Conservation (phyloP, 371 early-diverging fungal species). For the Entomophthora muscae region DNA sequence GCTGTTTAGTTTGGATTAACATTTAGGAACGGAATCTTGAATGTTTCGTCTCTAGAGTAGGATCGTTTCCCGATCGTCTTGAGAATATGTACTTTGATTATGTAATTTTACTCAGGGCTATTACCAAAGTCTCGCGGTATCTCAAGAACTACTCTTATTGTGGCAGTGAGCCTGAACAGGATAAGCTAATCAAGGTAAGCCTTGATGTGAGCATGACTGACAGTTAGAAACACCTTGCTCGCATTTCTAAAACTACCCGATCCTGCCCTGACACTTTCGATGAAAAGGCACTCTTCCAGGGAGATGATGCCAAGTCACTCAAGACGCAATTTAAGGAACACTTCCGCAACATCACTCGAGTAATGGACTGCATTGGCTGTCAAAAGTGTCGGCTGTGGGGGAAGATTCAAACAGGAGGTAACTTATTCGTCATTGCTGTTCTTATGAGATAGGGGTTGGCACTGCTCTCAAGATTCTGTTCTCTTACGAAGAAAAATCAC, state of each 20-base stretch:
- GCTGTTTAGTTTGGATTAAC: neutral
- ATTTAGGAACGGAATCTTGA: constrained; percentile 54
- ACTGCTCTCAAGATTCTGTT: constrained; percentile 91
- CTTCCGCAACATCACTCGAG: constrained; percentile 87
- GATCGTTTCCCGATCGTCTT: constrained; percentile 73
- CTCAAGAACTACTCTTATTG: constrained; percentile 49
- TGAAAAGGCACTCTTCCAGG: constrained; percentile 64
- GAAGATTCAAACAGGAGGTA: constrained; percentile 62
- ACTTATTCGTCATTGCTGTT: too few relatives aligned
- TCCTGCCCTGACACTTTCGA: constrained; percentile 68
- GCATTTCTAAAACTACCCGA: constrained; percentile 32
- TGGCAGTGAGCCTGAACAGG: constrained; percentile 27
- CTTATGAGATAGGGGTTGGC: constrained; percentile 26
- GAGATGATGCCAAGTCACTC: constrained; percentile 25
- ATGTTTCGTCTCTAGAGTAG: constrained; percentile 77
- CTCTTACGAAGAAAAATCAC: constrained; percentile 52
- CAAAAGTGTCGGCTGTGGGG: constrained; percentile 98
- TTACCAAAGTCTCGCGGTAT: constrained; percentile 64
- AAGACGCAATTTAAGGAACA: constrained; percentile 71
- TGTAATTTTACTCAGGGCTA: constrained; percentile 63
- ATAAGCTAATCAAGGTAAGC: constrained; percentile 25
- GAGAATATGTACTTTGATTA: constrained; percentile 89
- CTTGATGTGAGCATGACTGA: too few relatives aligned
- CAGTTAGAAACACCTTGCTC: constrained; percentile 19
- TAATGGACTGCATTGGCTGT: constrained; percentile 97